A percentile compares a stretch with the other conserved stretches of the same genome.
Conservation (phyloP, 345 rosid species). For the Heritiera littoralis region DNA sequence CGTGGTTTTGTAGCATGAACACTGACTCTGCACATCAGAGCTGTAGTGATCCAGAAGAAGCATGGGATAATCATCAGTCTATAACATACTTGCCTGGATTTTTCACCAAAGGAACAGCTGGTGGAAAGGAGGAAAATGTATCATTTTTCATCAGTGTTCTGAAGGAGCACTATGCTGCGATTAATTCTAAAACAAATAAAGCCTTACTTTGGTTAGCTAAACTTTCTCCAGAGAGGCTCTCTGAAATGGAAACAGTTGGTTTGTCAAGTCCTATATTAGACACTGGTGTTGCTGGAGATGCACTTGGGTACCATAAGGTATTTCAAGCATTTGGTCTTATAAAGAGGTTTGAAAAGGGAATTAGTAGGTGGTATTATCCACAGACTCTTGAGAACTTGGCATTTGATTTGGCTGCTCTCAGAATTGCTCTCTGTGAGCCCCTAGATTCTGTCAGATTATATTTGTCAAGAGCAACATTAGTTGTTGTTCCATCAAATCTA, state of each 20-base stretch:
- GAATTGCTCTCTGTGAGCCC: conserved; percentile 74
- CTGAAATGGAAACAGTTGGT: conserved; percentile 82
- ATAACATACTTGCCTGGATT: conserved; percentile 79
- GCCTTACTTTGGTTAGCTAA: conserved; percentile 82
- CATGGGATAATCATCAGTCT: conserved; percentile 58
- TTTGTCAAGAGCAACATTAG: conserved; percentile 82
- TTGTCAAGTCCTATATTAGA: conserved; percentile 64
- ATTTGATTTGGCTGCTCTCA: conserved; percentile 87
- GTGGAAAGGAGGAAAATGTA: conserved; percentile 62
- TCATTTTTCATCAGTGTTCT: conserved; percentile 74
- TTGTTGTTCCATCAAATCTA: conserved; percentile 90
- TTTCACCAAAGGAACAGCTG: conserved; percentile 57
- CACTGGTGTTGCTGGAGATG: conserved; percentile 41
- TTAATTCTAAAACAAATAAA: conserved; percentile 56
- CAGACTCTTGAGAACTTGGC: conserved; percentile 62
- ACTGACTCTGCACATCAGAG: conserved; percentile 59
- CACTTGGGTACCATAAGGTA: conserved; percentile 53
- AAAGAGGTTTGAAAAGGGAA: conserved; percentile 61
- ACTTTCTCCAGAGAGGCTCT: conserved; percentile 67
- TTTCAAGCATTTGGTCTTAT: conserved; percentile 82
- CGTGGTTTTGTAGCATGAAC: conserved; percentile 98
- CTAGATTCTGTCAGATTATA: conserved; percentile 73
- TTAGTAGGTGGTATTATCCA: conserved; percentile 79
- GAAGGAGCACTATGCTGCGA: conserved; percentile 55
- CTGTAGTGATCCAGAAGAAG: conserved; percentile 77